Evolutionary conservation across 257 asterid genomes (phyloP).

Genomic region (Gentiana straminea): DNA sequence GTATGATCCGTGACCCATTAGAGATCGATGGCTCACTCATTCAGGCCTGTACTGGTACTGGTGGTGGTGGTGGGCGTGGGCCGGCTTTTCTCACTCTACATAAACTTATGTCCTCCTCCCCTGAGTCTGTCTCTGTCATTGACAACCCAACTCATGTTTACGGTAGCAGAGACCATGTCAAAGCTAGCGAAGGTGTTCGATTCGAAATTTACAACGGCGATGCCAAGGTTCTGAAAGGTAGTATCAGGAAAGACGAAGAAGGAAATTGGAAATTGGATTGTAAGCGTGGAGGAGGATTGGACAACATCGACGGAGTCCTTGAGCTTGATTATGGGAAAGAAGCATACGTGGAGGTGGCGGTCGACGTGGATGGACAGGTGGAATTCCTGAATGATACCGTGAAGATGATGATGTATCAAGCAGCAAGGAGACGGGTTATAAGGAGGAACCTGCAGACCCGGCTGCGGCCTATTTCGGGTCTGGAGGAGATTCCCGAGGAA

Average conservation of each 20-base stretch:
- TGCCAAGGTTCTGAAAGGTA: conserved; percentile 43
- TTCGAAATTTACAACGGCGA: conserved; percentile 49
- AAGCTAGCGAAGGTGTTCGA: conserved; percentile 46
- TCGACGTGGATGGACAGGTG: conserved; percentile 39
- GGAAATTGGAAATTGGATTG: conserved; percentile 55
- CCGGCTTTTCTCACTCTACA: conserved; percentile 62
- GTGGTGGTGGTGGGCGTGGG: too few species aligned
- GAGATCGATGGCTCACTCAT: conserved; percentile 43
- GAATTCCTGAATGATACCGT: conserved; percentile 25
- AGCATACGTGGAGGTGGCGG: conserved; percentile 42
- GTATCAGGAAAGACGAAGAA: conserved; percentile 39
- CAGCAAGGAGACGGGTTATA: conserved; percentile 9
- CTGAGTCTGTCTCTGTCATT: not conserved
- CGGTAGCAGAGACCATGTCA: conserved; percentile 45
- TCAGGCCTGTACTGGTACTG: conserved; percentile 31
- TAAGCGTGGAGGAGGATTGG: conserved; percentile 15
- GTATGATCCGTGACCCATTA: conserved; percentile 41
- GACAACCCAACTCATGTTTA: conserved; percentile 12
- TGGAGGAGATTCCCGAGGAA: conserved; percentile 22
- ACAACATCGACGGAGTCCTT: conserved; percentile 2
- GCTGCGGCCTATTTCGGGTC: conserved; percentile 79
- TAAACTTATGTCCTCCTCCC: conserved; percentile 24
- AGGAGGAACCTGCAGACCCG: conserved; percentile 20
- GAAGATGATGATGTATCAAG: conserved; percentile 13
- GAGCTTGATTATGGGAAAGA: conserved; percentile 21